A percentile compares a stretch with the other conserved stretches of the same genome.
Evolutionary conservation across 139 green algal species (phyloP).

Genomic region (Pleodorina starrii): DNA sequence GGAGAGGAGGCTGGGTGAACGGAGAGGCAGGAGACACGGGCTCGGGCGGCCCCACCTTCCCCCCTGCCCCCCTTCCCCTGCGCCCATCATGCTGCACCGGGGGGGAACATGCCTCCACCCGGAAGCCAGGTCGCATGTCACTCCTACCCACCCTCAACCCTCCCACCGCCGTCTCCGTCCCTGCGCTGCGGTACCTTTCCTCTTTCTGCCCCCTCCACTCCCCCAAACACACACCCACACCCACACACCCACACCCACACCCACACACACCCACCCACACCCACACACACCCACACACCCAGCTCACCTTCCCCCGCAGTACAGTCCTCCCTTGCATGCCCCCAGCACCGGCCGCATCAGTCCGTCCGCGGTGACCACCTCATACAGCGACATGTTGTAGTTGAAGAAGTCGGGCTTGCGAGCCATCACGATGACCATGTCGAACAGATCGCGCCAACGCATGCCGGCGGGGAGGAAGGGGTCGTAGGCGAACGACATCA

Average conservation of each 20-base stretch:
- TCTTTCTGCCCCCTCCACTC: no score
- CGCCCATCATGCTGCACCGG: no score
- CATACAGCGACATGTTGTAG: slow-evolving; percentile 84
- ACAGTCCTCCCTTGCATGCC: slow-evolving; percentile 86
- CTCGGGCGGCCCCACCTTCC: no score
- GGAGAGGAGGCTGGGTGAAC: neutral
- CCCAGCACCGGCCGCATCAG: slow-evolving; percentile 89
- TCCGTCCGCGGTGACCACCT: slow-evolving; percentile 92
- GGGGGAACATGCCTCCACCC: no score
- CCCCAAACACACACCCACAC: no score
- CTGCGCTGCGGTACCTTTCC: no score
- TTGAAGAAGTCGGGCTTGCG: slow-evolving; percentile 97
- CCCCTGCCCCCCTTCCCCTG: neutral
- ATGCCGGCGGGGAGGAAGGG: slow-evolving; percentile 81
- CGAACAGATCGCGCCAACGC: slow-evolving; percentile 94
- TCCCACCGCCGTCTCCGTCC: no score
- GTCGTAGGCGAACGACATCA: slow-evolving; percentile 95
- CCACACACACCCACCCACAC: neutral
- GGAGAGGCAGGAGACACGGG: neutral
- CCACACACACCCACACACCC: neutral
- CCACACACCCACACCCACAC: no score
- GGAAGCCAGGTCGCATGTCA: no score
- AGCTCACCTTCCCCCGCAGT: slow-evolving; percentile 85
- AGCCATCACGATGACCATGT: slow-evolving; percentile 96
- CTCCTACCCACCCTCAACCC: neutral